These are phyloP conservation scores for Pseudocercospora macadamiae DNA, from an alignment of 2,329 filamentous ascomycete species.

Conservation along the genomic window DNA sequence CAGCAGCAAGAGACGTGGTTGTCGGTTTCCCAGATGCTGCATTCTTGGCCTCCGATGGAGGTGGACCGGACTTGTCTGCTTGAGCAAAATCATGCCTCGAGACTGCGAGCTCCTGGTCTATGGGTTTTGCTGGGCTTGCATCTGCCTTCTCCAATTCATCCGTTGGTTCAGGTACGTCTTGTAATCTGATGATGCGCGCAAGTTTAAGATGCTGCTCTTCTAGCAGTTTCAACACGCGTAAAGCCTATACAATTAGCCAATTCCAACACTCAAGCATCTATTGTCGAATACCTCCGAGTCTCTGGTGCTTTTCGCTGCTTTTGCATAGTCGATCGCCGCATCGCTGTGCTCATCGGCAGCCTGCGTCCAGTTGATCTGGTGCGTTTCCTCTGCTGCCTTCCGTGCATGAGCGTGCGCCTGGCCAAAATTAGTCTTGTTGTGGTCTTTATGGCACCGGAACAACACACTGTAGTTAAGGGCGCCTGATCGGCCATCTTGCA, in stretches of 20 bases:
- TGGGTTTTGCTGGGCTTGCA: background rate
- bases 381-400: slow-evolving; percentile 75
- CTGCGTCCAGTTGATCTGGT: slow-evolving; percentile 70
- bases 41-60: background rate
- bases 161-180: slow-evolving; percentile 38
- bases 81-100: slow-evolving; percentile 50
- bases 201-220: slow-evolving; percentile 86
- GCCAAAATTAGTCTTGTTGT: slow-evolving; percentile 9
- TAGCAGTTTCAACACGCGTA: slow-evolving; percentile 81
- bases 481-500: slow-evolving; percentile 32
- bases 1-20: slow-evolving; percentile 31
- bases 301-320: slow-evolving; percentile 73
- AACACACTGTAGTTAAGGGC: slow-evolving; percentile 28
- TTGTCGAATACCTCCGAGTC: slow-evolving; percentile 61
- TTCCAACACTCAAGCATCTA: too few species aligned
- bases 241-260: slow-evolving; percentile 63
- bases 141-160: background rate
- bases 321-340: slow-evolving; percentile 85
- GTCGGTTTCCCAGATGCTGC: slow-evolving; percentile 13
- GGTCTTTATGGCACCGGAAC: background rate
- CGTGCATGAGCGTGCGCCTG: slow-evolving; percentile 88
- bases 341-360: slow-evolving; percentile 86
- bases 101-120: slow-evolving; percentile 33
- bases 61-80: slow-evolving; percentile 24
- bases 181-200: slow-evolving; percentile 76